Base-by-base conservation (phyloP, 139 green algal species). In the Chlamydomonas sp. region DNA sequence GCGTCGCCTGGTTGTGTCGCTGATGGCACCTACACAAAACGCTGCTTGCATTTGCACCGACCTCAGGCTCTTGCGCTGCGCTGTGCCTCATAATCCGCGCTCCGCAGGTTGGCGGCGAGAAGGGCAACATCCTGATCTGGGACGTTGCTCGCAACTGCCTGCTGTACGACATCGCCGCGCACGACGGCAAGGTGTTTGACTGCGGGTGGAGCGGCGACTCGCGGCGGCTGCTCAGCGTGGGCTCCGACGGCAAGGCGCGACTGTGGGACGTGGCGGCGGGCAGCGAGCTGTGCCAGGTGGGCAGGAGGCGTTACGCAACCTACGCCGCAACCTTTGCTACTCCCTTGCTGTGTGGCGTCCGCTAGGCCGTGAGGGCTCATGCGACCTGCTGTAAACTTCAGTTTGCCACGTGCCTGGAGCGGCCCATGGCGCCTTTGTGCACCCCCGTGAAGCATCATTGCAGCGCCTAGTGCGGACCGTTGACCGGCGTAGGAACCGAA, bases 181-280 rank as follows among this genome's bases (percentile, higher is more conserved):
- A 93, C 83, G 82, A 87, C 49, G 90, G 90, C 73, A 90, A 89
- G 74, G 90, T 91, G 4, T 93, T 85, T 16, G 90, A 93, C 84
- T 93, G 90, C 87, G 89, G 83, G 18, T 93, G 90, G 90, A 86
- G 68, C 4, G 90, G 90, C 20, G 90, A 93, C 87, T 90, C 82
- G 10, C 83, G 90, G 9, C 87, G 79, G 57, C 80, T 93, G 79
- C 84, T 93, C 62, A 88, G 77, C 6, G 90, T 93, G 3, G 90
- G 90, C 58, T 86, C 68, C 3, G 90, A 93, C 80, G 90, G 90
- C 15, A 31, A 58, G 3, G 90, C 87, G 20, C 67, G 90, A 18
- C 75, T 93, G 79, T 93, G 90, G 90, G 90, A 93, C 80, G 60
- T 87, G 4, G 83, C 90, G 6, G 90, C 90, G 2, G 90, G 90